Percentiles rank a stretch among this genome's conserved stretches.
Evolutionary conservation across 2,329 filamentous ascomycete genomes (phyloP).

Genomic region (Aspergillus novoparasiticus): DNA sequence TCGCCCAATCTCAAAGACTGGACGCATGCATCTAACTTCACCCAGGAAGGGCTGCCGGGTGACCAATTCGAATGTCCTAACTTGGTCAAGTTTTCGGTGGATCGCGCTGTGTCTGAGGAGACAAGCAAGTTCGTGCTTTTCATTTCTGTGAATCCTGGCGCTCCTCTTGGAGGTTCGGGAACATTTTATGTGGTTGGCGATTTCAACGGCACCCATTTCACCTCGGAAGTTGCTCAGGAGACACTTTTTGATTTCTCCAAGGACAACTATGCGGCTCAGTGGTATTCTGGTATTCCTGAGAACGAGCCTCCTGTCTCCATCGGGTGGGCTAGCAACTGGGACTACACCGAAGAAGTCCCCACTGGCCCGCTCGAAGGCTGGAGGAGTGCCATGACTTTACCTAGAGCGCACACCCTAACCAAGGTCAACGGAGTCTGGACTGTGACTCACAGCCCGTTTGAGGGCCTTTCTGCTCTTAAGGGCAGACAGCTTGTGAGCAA

Average conservation of each 20-base stretch:
- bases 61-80: conserved; percentile 67
- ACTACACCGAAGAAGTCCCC: conserved; percentile 59
- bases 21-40: conserved; percentile 62
- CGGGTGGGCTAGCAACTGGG: conserved; percentile 63
- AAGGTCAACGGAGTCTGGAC: conserved; percentile 55
- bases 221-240: conserved; percentile 21
- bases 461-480: conserved; percentile 50
- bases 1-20: conserved; percentile 62
- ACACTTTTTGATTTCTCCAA: conserved; percentile 33
- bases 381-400: conserved; percentile 55
- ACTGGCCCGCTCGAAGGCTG: conserved; percentile 57
- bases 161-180: conserved; percentile 45
- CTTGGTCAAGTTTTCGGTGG: conserved; percentile 58
- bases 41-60: conserved; percentile 54
- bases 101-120: conserved; percentile 11
- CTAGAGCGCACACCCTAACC: conserved; percentile 55
- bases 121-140: conserved; percentile 28
- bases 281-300: conserved; percentile 52
- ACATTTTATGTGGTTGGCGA: conserved; percentile 44
- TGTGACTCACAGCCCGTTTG: conserved; percentile 54
- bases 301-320: conserved; percentile 50
- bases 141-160: conserved; percentile 38
- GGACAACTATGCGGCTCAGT: conserved; percentile 54
- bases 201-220: conserved; percentile 62
- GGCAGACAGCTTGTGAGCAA: conserved; percentile 33